A percentile compares a stretch with the other conserved stretches of the same genome.
Evolutionary conservation across 805 yeast genomes (phyloP).

Genomic region (Pichia membranifaciens): DNA sequence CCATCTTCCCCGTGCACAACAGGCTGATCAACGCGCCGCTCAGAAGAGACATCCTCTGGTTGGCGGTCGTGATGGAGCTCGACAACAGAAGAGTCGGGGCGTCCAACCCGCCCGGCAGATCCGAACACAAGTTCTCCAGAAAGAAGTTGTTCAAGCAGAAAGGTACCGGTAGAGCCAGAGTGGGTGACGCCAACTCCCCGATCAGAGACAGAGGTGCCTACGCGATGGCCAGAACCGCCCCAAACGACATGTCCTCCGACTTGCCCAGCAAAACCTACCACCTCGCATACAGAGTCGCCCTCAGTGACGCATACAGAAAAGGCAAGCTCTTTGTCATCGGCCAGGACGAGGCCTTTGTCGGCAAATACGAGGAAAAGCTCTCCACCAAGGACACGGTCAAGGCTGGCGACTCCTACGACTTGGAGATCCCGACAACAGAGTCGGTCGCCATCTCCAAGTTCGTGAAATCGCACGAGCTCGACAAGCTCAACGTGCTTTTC

Average conservation of each 20-base stretch:
- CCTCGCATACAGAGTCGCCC: conserved; percentile 72
- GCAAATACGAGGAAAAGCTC: conserved; percentile 7
- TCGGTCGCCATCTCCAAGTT: conserved; percentile 32
- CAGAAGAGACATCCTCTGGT: conserved; percentile 91
- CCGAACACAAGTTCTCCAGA: conserved; percentile 80
- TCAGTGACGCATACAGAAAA: conserved; percentile 70
- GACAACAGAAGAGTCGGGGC: conserved; percentile 88
- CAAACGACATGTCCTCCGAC: conserved; percentile 78
- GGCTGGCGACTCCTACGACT: conserved; percentile 24
- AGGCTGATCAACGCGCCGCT: conserved; percentile 65
- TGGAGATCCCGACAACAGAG: conserved; percentile 27
- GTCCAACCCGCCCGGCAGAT: conserved; percentile 78
- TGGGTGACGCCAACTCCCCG: conserved; percentile 94
- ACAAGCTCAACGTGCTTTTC: conserved; percentile 55
- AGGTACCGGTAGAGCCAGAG: conserved; percentile 92
- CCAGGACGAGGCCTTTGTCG: conserved; percentile 23
- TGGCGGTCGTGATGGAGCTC: conserved; percentile 87
- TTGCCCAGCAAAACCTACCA: conserved; percentile 70
- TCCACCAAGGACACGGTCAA: conserved; percentile 11
- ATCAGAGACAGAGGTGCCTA: conserved; percentile 82
- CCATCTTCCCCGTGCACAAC: conserved; percentile 70
- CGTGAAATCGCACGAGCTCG: conserved; percentile 42
- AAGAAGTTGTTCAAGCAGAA: conserved; percentile 82
- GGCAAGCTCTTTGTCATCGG: conserved; percentile 74
- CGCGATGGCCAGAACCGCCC: conserved; percentile 86